Evolutionary conservation across 352 stramenopile species (phyloP), one percentile per base, ranked within the genome.

Genomic region (Globisporangium echinulatum): DNA sequence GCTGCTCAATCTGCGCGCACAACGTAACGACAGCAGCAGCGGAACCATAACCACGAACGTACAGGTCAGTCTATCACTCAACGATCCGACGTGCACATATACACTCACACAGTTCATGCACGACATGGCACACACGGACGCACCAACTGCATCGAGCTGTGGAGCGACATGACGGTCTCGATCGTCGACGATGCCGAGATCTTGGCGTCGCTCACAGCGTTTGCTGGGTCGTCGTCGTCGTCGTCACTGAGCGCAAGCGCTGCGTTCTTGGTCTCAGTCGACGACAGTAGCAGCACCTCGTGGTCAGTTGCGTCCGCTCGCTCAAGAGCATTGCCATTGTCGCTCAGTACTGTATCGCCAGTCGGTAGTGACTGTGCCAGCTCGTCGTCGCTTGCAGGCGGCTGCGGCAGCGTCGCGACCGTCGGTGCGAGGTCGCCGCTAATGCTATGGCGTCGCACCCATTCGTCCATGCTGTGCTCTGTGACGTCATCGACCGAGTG

Each of bases 131-230:
- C 33, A 25, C 36, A 42, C 3, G 8, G 10, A 78, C 77, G 61
- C 62, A 91, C 82, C 58, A 91, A 62, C 67, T 86, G 66, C 47
- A 78, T 64, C 36, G 82, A 88, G 49, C 74, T 86, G 64, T 86
- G 79, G 8, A 91, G 69, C 47, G 82, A 78, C 15, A 91, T 62
- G 36, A 91, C 79, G 5, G 82, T 83, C 58, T 91, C 79, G 62
- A 91, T 91, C 43, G 72, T 89, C n/a, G 82, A 88, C 19, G 75
- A 75, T 25, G 74, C 67, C 40, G 73, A 87, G 43, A 88, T 72
- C 49, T 87, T 88, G 54, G 79, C 68, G 17, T 88, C 74, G 36
- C 62, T 61, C 44, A 71, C 67, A 13, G 71, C 62, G 33, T 61
- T 62, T 11, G 70, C 69, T 7, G 73, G 77, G 33, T 87, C 69